Evolutionary conservation across 306 rosid species (phyloP).

Genomic region (Citrullus colocynthis): DNA sequence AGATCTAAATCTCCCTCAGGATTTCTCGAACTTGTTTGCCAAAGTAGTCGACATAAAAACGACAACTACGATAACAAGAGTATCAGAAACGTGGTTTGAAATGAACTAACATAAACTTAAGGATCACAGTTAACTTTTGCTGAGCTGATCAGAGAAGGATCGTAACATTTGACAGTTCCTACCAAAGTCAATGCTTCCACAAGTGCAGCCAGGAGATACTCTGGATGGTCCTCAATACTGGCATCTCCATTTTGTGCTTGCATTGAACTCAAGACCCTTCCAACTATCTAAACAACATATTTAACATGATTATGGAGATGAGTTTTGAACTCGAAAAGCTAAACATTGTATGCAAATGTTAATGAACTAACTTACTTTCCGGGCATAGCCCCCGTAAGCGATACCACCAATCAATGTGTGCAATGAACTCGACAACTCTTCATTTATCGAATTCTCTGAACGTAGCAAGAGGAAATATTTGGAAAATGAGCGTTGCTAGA

Average conservation of each 20-base stretch:
- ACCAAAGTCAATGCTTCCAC: slow-evolving; percentile 67
- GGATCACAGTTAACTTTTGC: background rate
- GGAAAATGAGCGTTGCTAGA: background rate
- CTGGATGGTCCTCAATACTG: slow-evolving; percentile 45
- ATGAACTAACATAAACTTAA: background rate
- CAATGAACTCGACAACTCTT: slow-evolving; percentile 14
- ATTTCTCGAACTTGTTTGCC: background rate
- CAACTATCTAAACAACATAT: slow-evolving; percentile 49
- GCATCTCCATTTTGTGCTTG: slow-evolving; percentile 35
- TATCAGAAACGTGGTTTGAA: background rate
- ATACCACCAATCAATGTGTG: slow-evolving; percentile 49
- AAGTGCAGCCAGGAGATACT: slow-evolving; percentile 56
- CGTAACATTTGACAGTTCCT: slow-evolving; percentile 47
- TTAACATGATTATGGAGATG: background rate
- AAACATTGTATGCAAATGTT: background rate
- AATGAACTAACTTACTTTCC: slow-evolving; percentile 40
- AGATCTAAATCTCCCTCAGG: background rate
- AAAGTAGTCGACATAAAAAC: background rate
- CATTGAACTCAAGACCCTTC: slow-evolving; percentile 64
- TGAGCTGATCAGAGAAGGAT: slow-evolving; percentile 4
- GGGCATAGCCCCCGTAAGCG: slow-evolving; percentile 90
- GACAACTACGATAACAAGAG: background rate
- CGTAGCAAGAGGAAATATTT: background rate
- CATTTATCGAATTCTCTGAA: slow-evolving; percentile 25
- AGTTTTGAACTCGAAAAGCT: background rate